Evolutionary conservation across 768 basidiomycete genomes (phyloP).

Genomic region (Lactarius hatsudake): DNA sequence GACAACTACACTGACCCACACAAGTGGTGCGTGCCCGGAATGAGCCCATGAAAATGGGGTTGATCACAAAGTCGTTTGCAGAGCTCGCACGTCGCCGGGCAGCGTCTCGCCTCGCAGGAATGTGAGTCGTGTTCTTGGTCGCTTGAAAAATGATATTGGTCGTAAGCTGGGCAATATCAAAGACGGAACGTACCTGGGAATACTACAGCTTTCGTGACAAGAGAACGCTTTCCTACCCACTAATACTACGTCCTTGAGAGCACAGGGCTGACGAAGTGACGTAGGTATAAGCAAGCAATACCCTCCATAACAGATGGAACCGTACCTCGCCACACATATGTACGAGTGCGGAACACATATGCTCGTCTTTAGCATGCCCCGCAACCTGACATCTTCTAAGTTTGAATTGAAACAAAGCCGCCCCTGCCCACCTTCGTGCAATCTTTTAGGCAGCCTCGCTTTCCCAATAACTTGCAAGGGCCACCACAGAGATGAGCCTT

Average conservation of each 20-base stretch:
- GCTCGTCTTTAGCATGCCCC: conserved; percentile 47
- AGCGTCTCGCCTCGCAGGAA: conserved; percentile 49
- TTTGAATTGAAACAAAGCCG: neutral
- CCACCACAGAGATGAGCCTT: conserved; percentile 53
- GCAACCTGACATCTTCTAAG: conserved; percentile 38
- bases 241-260: conserved; percentile 10
- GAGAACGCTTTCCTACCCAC: conserved; percentile 15
- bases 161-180: neutral
- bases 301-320: no score
- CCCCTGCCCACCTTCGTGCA: conserved; percentile 48
- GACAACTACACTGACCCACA: conserved; percentile 46
- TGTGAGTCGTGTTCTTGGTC: conserved; percentile 46
- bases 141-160: conserved; percentile 32
- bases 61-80: conserved; percentile 53
- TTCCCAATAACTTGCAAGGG: conserved; percentile 45
- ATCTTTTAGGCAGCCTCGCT: conserved; percentile 48
- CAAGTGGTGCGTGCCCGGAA: conserved; percentile 43
- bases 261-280: conserved; percentile 19
- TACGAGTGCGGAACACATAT: conserved; percentile 50
- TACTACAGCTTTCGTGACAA: conserved; percentile 19
- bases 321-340: conserved; percentile 59
- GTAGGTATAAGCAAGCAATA: neutral
- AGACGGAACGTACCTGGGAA: conserved; percentile 4
- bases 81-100: conserved; percentile 52
- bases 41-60: conserved; percentile 52